phyloP scores from a whole-genome alignment of 202 grass and related monocot genomes.

The Setaria italica region DNA sequence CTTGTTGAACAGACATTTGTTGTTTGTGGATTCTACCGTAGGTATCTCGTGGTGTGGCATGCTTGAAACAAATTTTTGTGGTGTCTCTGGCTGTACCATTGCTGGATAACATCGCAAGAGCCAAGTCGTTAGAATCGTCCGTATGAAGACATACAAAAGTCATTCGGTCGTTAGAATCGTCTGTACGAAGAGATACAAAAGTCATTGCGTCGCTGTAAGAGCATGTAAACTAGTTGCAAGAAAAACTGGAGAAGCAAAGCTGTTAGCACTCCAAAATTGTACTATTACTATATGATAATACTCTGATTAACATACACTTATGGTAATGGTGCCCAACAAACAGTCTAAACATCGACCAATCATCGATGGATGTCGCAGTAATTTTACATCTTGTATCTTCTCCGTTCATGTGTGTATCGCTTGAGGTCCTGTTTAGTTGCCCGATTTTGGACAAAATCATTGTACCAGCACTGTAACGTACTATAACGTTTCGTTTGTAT shows the following conservation, averaged over 20 bases:
- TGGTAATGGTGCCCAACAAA: not conserved
- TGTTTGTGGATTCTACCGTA: not conserved
- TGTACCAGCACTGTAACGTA: too few relatives aligned
- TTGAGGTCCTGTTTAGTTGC: too few relatives aligned
- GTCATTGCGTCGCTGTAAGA: not conserved
- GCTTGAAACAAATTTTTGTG: not conserved
- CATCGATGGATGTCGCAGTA: conserved; percentile 4
- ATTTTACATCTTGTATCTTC: not conserved
- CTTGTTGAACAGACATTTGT: not conserved
- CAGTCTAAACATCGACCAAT: not conserved
- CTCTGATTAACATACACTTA: not conserved
- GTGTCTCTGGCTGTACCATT: not conserved
- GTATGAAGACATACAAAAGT: too few relatives aligned
- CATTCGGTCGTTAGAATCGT: not conserved
- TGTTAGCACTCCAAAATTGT: conserved; percentile 28
- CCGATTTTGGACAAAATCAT: too few relatives aligned
- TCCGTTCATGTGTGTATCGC: not conserved
- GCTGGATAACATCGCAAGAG: not conserved
- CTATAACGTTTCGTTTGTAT: too few relatives aligned
- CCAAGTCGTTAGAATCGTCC: not conserved
- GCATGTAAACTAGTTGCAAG: too few relatives aligned
- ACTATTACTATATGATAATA: not conserved
- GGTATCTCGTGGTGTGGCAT: not conserved
- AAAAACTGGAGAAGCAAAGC: not conserved
- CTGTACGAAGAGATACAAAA: not conserved